Evolutionary conservation across 306 rosid genomes (phyloP).

Genomic region (Corylus avellana): DNA sequence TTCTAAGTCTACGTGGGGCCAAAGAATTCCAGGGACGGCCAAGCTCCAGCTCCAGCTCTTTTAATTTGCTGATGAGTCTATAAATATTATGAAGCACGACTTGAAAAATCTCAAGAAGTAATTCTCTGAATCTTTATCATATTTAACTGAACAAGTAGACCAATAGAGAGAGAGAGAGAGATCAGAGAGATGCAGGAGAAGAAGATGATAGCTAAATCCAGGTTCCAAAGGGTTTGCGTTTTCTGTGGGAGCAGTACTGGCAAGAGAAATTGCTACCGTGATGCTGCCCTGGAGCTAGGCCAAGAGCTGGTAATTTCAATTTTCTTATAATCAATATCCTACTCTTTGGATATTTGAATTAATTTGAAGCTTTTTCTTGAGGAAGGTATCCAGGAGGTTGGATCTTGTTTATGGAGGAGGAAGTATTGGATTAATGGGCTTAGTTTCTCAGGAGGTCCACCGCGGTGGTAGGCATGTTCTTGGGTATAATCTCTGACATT

Average conservation of each 20-base stretch:
- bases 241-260: slow-evolving; percentile 41
- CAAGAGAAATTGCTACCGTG: slow-evolving; percentile 27
- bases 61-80: background rate
- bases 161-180: background rate
- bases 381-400: slow-evolving; percentile 31
- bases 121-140: background rate
- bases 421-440: slow-evolving; percentile 37
- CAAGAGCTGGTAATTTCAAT: slow-evolving; percentile 21
- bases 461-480: slow-evolving; percentile 38
- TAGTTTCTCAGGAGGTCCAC: slow-evolving; percentile 36
- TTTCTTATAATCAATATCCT: too few species aligned
- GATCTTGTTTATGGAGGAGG: slow-evolving; percentile 42
- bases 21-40: background rate
- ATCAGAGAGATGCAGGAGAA: slow-evolving; percentile 14
- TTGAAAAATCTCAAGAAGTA: background rate
- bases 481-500: slow-evolving; percentile 24
- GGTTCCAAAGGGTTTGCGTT: slow-evolving; percentile 32
- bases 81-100: background rate
- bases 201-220: slow-evolving; percentile 2
- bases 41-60: background rate
- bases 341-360: too few species aligned
- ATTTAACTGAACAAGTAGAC: background rate
- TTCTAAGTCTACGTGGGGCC: background rate
- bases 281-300: slow-evolving; percentile 35
- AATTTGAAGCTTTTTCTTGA: slow-evolving; percentile 4